Conservation (phyloP, 148 eudicot species). For the Nepenthes mirabilis region DNA sequence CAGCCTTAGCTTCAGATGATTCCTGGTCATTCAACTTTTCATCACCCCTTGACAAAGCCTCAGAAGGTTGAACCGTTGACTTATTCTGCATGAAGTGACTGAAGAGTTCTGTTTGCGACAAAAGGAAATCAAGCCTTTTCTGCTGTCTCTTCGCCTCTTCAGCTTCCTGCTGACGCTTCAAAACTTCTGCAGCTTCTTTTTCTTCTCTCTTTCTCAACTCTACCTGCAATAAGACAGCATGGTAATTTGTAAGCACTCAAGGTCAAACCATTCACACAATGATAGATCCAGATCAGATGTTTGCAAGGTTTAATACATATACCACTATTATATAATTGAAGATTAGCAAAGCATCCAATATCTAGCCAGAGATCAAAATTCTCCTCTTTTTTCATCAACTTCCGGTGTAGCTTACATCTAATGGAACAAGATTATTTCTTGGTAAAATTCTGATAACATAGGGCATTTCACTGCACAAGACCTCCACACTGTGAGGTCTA, state of each 20-base stretch:
- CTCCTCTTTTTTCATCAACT: no score
- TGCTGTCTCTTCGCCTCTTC: constrained; percentile 93
- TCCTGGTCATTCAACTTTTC: constrained; percentile 37
- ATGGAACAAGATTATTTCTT: no score
- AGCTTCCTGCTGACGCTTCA: constrained; percentile 91
- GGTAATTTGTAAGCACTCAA: not conserved
- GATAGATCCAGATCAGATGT: no score
- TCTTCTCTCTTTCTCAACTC: constrained; percentile 88
- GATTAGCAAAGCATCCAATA: no score
- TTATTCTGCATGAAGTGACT: constrained; percentile 99
- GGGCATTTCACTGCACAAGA: no score
- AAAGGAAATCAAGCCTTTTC: constrained; percentile 88
- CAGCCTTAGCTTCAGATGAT: constrained; percentile 28
- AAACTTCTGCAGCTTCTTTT: constrained; percentile 93
- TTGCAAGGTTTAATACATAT: no score
- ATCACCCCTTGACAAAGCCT: constrained; percentile 30
- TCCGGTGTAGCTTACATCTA: no score
- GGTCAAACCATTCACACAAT: no score
- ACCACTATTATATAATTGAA: no score
- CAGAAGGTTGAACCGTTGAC: constrained; percentile 46
- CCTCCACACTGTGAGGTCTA: no score
- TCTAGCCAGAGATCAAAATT: no score
- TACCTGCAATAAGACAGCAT: constrained; percentile 37
- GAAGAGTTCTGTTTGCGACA: constrained; percentile 95
- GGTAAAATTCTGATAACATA: no score